A percentile compares a stretch with the other conserved stretches of the same genome.
Conservation (phyloP, 352 stramenopile genomes). For the Phytophthora cryptogea region DNA sequence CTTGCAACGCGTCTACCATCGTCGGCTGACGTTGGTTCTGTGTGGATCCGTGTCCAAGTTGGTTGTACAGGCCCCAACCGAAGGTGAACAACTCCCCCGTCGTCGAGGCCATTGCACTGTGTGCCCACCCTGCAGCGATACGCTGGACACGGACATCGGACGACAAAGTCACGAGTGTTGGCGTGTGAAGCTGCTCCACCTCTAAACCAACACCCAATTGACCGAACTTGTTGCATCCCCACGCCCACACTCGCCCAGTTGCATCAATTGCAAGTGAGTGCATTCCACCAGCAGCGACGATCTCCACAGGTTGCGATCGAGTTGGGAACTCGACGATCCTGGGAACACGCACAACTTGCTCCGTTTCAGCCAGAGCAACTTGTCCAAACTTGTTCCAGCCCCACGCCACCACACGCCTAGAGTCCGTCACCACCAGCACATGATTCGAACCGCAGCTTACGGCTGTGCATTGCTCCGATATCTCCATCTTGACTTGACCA, state of each 20-base stretch:
- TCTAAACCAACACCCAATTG: constrained; percentile 50
- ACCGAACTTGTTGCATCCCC: constrained; percentile 66
- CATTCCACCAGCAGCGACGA: constrained; percentile 49
- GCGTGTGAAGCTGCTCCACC: constrained; percentile 4
- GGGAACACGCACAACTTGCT: constrained; percentile 27
- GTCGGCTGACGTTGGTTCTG: constrained; percentile 36
- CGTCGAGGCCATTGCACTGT: constrained; percentile 51
- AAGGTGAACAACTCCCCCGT: constrained; percentile 59
- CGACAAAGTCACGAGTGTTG: constrained; percentile 19
- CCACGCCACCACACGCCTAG: constrained; percentile 57
- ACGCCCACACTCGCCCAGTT: constrained; percentile 51
- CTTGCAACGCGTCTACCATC: constrained; percentile 49
- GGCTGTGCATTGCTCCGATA: constrained; percentile 35
- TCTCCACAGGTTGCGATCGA: not conserved
- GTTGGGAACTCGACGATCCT: constrained; percentile 32
- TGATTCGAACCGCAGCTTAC: constrained; percentile 68
- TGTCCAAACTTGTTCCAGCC: constrained; percentile 58
- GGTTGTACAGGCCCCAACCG: constrained; percentile 82
- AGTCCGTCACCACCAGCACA: constrained; percentile 44
- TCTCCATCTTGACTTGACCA: constrained; percentile 14
- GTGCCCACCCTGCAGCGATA: constrained; percentile 54
- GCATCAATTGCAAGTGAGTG: constrained; percentile 66
- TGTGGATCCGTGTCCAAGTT: constrained; percentile 65
- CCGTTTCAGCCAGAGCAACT: constrained; percentile 17
- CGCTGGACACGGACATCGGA: not conserved